Evolutionary conservation across 495 filamentous ascomycete species (phyloP).

Genomic region (Aspergillus campestris): DNA sequence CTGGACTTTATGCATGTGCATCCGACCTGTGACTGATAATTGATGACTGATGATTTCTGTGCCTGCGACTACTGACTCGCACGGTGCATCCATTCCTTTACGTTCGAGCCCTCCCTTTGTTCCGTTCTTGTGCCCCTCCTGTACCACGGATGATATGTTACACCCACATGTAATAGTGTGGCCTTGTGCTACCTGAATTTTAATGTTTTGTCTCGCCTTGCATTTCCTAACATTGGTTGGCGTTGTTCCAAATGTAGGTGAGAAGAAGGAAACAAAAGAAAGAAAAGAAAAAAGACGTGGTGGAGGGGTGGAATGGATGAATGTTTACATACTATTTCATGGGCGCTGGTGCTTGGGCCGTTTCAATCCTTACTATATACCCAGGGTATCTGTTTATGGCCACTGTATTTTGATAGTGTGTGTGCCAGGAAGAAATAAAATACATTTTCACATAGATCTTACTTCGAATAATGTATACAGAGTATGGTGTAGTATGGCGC

Average conservation of each 20-base stretch:
- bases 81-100: slow-evolving; percentile 27
- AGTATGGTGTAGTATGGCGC: too few species aligned
- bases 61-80: slow-evolving; percentile 37
- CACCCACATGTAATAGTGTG: slow-evolving; percentile 7
- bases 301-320: neutral
- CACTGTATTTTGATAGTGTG: too few species aligned
- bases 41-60: slow-evolving; percentile 29
- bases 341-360: neutral
- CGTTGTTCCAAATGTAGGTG: too few species aligned
- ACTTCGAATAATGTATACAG: too few species aligned
- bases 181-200: slow-evolving; percentile 3
- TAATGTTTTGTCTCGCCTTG: slow-evolving; percentile 3
- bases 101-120: slow-evolving; percentile 13
- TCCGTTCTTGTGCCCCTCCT: slow-evolving; percentile 9
- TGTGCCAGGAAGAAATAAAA: too few species aligned
- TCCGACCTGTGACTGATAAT: slow-evolving; percentile 12
- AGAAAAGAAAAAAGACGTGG: too few species aligned
- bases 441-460: too few species aligned
- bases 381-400: neutral
- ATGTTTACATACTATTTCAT: too few species aligned
- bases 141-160: slow-evolving; percentile 6
- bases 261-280: too few species aligned
- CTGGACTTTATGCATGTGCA: too few species aligned
- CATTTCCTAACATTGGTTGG: slow-evolving; percentile 4
- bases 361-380: slow-evolving; percentile 6